Base-by-base conservation (phyloP, 1,139 yeast genomes). In the Kodamaea anthophila region DNA sequence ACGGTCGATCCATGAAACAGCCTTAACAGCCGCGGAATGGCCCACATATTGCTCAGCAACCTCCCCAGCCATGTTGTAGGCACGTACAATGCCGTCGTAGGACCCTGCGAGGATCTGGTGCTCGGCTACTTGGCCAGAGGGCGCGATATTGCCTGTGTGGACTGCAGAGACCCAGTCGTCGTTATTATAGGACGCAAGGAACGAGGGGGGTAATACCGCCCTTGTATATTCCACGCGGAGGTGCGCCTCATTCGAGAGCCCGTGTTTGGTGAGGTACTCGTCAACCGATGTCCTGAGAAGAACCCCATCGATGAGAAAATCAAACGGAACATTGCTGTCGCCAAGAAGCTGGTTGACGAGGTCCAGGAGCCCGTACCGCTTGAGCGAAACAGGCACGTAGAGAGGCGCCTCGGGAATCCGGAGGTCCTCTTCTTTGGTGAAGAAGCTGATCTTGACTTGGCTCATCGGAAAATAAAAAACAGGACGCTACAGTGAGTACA, bases 111-210 rank as follows among this genome's bases (percentile, higher is more conserved):
- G 67, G 33, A 88, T 83, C 46, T 74, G 70, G 13, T 75, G 70
- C 30, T 53, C 51, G 4, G 25, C 21, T 12, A 33, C 26, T 8
- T 23, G 15, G 21, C 15, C 28, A 4, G 24, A 21, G 5, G 20
- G 18, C 13, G 24, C 42, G 6, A 60, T 48, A 43, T 64, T 60
- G 38, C 62, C 56, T 19, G 77, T 57, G 47, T 77, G 76, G 26
- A 88, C 70, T 1, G 94, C 72, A 7, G 96, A 83, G 19, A 93
- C 77, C 99, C 99, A 91, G 58, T 91, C 99, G 41, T 88, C 96
- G 49, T 88, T 88, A 46, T 80, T 75, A 57, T 80, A 91, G 28
- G 95, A 80, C 8, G 94, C 87, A 41, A 87, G 65, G 50, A 77
- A 88, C 23, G 91, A 78, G 9, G 99, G 99, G 13, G 98, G 98